Evolutionary conservation across 768 basidiomycete species (phyloP).

Genomic region (Psilocybe azurescens): DNA sequence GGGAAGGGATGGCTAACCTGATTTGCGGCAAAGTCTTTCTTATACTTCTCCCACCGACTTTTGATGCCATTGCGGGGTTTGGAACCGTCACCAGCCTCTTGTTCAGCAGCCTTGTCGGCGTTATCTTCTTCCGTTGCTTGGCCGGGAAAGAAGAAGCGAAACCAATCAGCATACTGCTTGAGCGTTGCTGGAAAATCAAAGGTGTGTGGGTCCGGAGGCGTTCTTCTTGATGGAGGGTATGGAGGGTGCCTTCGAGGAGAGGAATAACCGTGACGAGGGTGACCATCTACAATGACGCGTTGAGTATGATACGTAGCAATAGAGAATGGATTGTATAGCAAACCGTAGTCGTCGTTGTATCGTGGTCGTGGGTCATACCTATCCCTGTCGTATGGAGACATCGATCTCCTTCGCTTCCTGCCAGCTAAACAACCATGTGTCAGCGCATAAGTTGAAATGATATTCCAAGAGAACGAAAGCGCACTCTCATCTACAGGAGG

Average conservation of each 20-base stretch:
- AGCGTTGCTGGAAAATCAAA: slow-evolving; percentile 82
- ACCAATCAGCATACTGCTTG: slow-evolving; percentile 91
- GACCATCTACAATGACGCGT: slow-evolving; percentile 51
- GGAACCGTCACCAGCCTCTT: slow-evolving; percentile 80
- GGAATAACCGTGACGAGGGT: slow-evolving; percentile 72
- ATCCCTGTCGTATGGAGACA: slow-evolving; percentile 84
- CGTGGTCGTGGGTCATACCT: slow-evolving; percentile 84
- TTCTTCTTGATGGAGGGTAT: slow-evolving; percentile 58
- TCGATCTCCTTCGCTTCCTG: slow-evolving; percentile 81
- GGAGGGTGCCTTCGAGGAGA: slow-evolving; percentile 64
- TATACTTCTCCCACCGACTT: slow-evolving; percentile 90
- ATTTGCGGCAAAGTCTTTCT: slow-evolving; percentile 84
- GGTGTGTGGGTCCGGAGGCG: slow-evolving; percentile 80
- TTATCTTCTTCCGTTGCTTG: slow-evolving; percentile 84
- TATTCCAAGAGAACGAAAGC: slow-evolving; percentile 17
- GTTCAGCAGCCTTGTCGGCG: slow-evolving; percentile 83
- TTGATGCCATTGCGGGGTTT: slow-evolving; percentile 87
- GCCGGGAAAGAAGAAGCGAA: slow-evolving; percentile 75
- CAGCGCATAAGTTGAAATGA: slow-evolving; percentile 10
- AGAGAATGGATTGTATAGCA: slow-evolving; percentile 25
- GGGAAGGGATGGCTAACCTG: slow-evolving; percentile 68
- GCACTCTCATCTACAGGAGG: slow-evolving; percentile 69
- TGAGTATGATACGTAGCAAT: slow-evolving; percentile 19
- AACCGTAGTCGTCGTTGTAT: slow-evolving; percentile 85
- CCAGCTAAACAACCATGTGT: slow-evolving; percentile 43